phyloP scores from a whole-genome alignment of 257 asterid species.

The Fraxinus anomala region DNA sequence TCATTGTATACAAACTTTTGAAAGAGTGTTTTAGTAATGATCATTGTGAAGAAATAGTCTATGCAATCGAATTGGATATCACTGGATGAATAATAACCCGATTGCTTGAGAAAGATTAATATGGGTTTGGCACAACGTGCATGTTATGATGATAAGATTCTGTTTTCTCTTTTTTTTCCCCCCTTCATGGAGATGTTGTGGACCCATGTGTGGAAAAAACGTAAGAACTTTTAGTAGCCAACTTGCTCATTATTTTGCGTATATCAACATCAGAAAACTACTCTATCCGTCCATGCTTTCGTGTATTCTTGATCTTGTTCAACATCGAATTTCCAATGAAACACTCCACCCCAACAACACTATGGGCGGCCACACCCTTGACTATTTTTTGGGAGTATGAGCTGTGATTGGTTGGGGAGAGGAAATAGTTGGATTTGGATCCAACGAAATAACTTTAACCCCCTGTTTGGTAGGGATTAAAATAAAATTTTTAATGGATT shows the following conservation, averaged over 20 bases:
- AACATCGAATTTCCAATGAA: neutral
- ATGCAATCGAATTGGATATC: too few species aligned
- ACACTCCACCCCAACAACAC: constrained; percentile 8
- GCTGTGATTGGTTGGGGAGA: neutral
- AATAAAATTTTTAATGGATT: too few species aligned
- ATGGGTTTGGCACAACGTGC: neutral
- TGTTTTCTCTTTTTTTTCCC: too few species aligned
- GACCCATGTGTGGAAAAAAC: too few species aligned
- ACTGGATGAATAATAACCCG: too few species aligned
- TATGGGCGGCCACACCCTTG: neutral
- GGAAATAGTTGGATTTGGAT: too few species aligned
- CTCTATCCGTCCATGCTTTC: neutral
- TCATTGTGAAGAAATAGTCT: too few species aligned
- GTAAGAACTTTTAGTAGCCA: too few species aligned
- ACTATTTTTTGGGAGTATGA: neutral
- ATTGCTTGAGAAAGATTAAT: neutral
- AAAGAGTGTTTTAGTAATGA: too few species aligned
- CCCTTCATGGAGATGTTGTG: too few species aligned
- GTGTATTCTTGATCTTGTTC: neutral
- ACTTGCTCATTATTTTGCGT: neutral
- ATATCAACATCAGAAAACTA: neutral
- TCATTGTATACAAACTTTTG: too few species aligned
- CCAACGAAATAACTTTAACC: neutral
- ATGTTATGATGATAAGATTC: neutral
- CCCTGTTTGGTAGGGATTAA: too few species aligned